Evolutionary conservation across 31 red algal species (phyloP), one percentile per base, ranked within the genome.

Genomic region (Asparagopsis taxiformis): DNA sequence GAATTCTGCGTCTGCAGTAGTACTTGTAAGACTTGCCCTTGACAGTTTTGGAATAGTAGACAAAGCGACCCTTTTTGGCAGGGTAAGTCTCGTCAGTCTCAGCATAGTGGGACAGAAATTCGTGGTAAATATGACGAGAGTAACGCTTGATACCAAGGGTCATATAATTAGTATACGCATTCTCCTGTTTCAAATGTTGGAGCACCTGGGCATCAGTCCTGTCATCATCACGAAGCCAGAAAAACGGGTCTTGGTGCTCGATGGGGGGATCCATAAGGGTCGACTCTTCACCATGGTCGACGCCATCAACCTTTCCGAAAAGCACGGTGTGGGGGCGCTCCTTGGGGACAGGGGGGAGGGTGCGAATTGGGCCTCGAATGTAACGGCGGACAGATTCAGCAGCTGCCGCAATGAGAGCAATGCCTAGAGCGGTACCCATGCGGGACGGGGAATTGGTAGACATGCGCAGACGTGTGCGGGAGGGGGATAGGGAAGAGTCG

Each of bases 201-300:
- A 95, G 44, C 22, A 95, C 87, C 9, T 85, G 25, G 9, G 51
- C 31, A 62, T 78, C 34, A 44, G 55, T 86, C 29, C 92, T 54
- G 0, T 70, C 46, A 65, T 95, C 87, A 65, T 95, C 92, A 39
- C 92, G 85, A 44, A 95, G 44, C 92, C 92, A 95, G 31, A 78
- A 95, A 50, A 63, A 91, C 32, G 72, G 72, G 59, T 95, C 92
- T 8, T 24, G 2, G 2, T 69, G 13, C 4, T 37, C 26, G 17
- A 70, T 51, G 1, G 88, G 79, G 1, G 88, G 88, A 68, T 92
- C 75, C 60, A 92, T 92, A 1, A 84, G 34, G 7, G 20, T 66
- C 35, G 43, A 23, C 4, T 63, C 65, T 15, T 84, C 88, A 24
- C 79, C 79, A 68, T 77, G 73, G 31, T 68, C 34, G 34, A 72